These are phyloP conservation scores for Botrytis hyacinthi DNA, from an alignment of 2,329 filamentous ascomycete genomes.

Conservation along the genomic window DNA sequence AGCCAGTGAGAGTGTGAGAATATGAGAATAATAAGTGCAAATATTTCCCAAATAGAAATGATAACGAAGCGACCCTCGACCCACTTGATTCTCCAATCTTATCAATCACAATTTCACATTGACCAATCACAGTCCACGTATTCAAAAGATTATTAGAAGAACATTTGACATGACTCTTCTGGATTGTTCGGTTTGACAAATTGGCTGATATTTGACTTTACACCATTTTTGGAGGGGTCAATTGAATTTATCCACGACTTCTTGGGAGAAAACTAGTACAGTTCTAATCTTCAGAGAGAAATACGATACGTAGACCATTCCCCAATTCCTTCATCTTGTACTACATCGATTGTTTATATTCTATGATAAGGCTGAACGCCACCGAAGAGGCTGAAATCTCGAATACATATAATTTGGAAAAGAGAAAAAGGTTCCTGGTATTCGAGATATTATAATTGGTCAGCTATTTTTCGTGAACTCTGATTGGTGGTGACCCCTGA, in stretches of 20 bases:
- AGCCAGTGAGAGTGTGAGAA: neutral
- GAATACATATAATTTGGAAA: neutral
- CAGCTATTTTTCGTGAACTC: neutral
- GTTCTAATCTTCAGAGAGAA: neutral
- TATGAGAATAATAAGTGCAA: neutral
- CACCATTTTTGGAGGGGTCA: neutral
- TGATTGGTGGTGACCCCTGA: neutral
- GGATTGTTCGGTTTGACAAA: conserved; percentile 12
- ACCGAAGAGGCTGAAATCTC: neutral
- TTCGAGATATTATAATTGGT: neutral
- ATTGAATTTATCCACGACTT: neutral
- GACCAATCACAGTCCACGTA: neutral
- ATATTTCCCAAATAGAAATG: neutral
- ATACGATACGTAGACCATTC: neutral
- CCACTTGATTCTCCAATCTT: conserved; percentile 7
- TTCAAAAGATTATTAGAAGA: neutral
- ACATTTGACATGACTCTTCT: conserved; percentile 6
- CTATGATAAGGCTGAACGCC: neutral
- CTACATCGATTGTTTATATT: neutral
- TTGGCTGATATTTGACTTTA: neutral
- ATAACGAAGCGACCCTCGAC: conserved; percentile 2
- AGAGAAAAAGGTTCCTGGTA: neutral
- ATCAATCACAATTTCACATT: neutral
- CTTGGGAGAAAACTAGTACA: neutral
- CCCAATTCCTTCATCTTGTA: neutral